These are phyloP conservation scores for Brasilioporus rufonigricans DNA, from an alignment of 768 basidiomycete species.

Conservation along the genomic window DNA sequence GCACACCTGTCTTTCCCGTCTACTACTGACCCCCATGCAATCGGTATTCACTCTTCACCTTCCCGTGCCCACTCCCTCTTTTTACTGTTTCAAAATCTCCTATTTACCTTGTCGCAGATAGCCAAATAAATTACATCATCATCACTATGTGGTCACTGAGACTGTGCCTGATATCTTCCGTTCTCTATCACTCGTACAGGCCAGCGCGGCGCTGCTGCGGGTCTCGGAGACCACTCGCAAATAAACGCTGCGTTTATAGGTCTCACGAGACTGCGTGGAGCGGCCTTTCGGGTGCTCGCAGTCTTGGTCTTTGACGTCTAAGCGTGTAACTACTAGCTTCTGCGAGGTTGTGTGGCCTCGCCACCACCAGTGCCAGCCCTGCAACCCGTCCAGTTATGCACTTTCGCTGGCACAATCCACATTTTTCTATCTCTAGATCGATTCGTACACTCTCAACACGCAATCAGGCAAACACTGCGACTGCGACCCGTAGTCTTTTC, in stretches of 20 bases:
- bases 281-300: conserved; percentile 5
- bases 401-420: conserved; percentile 20
- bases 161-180: too few species aligned
- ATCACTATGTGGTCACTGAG: too few species aligned
- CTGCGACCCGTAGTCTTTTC: conserved; percentile 27
- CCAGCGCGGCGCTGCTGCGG: too few species aligned
- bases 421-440: conserved; percentile 27
- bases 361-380: conserved; percentile 44
- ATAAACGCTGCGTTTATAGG: not conserved
- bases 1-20: too few species aligned
- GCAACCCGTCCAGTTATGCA: conserved; percentile 32
- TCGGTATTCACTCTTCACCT: too few species aligned
- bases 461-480: not conserved
- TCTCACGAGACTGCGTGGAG: conserved; percentile 20
- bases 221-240: not conserved
- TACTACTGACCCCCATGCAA: too few species aligned
- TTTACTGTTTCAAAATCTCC: too few species aligned
- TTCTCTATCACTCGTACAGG: too few species aligned
- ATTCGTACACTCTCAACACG: conserved; percentile 15
- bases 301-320: conserved; percentile 15
- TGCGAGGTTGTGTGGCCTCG: conserved; percentile 44
- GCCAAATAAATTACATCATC: too few species aligned
- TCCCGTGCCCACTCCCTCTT: too few species aligned
- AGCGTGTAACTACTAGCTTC: conserved; percentile 38
- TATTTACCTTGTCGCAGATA: too few species aligned